These are phyloP conservation scores for Athelia sp. DNA, from an alignment of 1,284 basidiomycete genomes.

Conservation along the genomic window DNA sequence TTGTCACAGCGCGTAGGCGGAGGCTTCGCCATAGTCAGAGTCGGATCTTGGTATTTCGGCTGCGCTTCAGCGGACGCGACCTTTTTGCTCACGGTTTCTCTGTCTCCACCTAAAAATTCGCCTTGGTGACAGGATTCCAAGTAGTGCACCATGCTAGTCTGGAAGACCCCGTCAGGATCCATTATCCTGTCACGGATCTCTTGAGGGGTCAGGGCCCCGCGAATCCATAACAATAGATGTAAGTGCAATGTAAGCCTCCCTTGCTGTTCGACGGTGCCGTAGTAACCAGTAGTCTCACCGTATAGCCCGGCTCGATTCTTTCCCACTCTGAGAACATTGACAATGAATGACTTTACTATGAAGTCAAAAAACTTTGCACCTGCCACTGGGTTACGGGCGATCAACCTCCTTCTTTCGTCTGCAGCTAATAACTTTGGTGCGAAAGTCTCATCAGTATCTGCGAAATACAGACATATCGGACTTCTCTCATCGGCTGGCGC, in stretches of 20 bases:
- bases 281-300: slow-evolving; percentile 23
- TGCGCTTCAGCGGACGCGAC: not conserved
- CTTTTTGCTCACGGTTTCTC: slow-evolving; percentile 6
- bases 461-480: slow-evolving; percentile 22
- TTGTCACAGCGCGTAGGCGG: not conserved
- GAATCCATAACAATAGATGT: slow-evolving; percentile 26
- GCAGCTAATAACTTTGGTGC: not conserved
- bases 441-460: slow-evolving; percentile 12
- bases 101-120: slow-evolving; percentile 7
- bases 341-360: slow-evolving; percentile 18
- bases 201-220: slow-evolving; percentile 18
- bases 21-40: not conserved
- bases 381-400: slow-evolving; percentile 21
- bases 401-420: slow-evolving; percentile 3
- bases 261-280: slow-evolving; percentile 32
- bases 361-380: slow-evolving; percentile 18
- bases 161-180: slow-evolving; percentile 12
- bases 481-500: slow-evolving; percentile 18
- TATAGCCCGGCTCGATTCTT: slow-evolving; percentile 11
- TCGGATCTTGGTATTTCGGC: not conserved
- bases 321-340: slow-evolving; percentile 15
- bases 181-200: slow-evolving; percentile 18
- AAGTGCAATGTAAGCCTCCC: slow-evolving; percentile 27
- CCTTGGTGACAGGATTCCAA: slow-evolving; percentile 12
- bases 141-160: slow-evolving; percentile 10